Conservation (phyloP, 108 stramenopile genomes). For the Thalassiosira profunda region DNA sequence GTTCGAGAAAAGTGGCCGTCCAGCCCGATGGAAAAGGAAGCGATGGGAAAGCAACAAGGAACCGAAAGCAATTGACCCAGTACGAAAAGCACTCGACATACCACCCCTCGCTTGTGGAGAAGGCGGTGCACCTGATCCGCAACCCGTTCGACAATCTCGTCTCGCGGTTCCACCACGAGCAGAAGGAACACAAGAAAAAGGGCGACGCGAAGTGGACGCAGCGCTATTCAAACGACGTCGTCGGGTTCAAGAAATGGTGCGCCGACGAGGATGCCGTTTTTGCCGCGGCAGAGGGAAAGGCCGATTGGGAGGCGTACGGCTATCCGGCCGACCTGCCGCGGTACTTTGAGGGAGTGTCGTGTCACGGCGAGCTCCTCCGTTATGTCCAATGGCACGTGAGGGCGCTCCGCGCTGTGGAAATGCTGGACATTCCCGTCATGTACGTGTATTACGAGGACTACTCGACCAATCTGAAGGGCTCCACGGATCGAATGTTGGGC, state of each 20-base stretch:
- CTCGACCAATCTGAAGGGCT: constrained; percentile 41
- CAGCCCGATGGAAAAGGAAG: constrained; percentile 9
- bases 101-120: constrained; percentile 49
- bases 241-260: constrained; percentile 72
- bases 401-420: constrained; percentile 34
- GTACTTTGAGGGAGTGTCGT: constrained; percentile 51
- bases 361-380: constrained; percentile 69
- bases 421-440: constrained; percentile 55
- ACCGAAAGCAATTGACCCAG: not conserved
- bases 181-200: constrained; percentile 46
- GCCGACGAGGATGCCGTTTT: constrained; percentile 45
- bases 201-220: constrained; percentile 18
- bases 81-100: constrained; percentile 43
- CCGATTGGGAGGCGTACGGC: constrained; percentile 20
- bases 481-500: constrained; percentile 42
- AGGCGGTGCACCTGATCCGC: constrained; percentile 65
- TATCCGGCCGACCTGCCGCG: constrained; percentile 22
- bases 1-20: constrained; percentile 27
- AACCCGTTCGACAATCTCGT: constrained; percentile 80
- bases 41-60: not conserved
- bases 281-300: constrained; percentile 12
- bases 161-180: constrained; percentile 62
- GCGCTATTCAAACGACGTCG: constrained; percentile 27
- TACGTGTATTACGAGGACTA: constrained; percentile 73
- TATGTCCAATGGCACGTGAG: constrained; percentile 75